Base-by-base conservation (phyloP, 805 yeast genomes). In the Candida incommunis region DNA sequence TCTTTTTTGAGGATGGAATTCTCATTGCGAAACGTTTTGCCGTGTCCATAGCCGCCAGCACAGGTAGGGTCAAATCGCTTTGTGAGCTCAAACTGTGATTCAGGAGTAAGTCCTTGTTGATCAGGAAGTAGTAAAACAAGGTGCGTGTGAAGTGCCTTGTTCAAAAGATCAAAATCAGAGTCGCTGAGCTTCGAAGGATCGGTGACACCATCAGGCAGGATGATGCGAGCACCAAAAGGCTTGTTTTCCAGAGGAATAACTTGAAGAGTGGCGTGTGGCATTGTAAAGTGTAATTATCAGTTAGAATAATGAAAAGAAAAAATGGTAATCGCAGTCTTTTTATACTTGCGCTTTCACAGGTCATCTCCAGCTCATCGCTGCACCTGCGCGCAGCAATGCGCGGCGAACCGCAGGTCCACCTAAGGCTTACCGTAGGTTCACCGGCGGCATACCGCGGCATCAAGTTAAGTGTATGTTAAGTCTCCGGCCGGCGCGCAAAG, bases 31-130 rank as follows among this genome's bases (percentile, higher is more conserved):
- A 78, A 76, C 48, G 82, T 81, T 59, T 83, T 81, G 46, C 90
- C 88, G 55, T 86, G 95, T 25, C 95, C 95, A 55, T 86, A 86
- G 22, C 74, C 73, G 37, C 82, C 79, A n/a, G 55, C 55, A 46
- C 78, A 70, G 2, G 84, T 67, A 22, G 90, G 86, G 56, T 86
- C 95, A 57, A 85, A 81, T 54, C 82, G 73, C 48, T 80, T 73
- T 24, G 95, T 86, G 44, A 86, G 69, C 22, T 70, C 62, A 63
- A 80, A 83, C 63, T 86, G 95, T 1, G 88, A 78, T 46, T 73
- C 68, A 25, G 95, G 94, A 2, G 77, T 51, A 34, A 86, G 69
- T 4, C 75, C 64, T n/a, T 69, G 75, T 62, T 82, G 90, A 37
- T 71, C 70, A 40, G 90, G 90, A 45, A 86, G 74, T 16, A 85